Conservation (phyloP, 2,329 filamentous ascomycete genomes). For the Truncatella angustata region DNA sequence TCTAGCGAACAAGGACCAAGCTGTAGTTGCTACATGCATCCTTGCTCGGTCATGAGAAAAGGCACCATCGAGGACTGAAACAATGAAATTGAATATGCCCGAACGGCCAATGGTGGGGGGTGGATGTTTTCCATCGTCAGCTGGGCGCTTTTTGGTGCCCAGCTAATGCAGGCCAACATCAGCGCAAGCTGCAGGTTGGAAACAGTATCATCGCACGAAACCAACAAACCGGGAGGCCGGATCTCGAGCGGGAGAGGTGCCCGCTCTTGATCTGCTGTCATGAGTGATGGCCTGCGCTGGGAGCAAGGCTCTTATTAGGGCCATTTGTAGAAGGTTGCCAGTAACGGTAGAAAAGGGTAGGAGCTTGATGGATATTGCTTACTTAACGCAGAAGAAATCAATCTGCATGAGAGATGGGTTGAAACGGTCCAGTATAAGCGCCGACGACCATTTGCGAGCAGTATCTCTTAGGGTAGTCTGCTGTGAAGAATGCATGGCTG, state of each 20-base stretch:
- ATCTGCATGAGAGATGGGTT: no score
- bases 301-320: no score
- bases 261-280: neutral
- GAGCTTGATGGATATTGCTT: no score
- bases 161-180: constrained; percentile 11
- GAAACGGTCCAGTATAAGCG: no score
- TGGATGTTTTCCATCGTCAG: neutral
- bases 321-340: neutral
- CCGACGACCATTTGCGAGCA: no score
- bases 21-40: no score
- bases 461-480: no score
- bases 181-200: constrained; percentile 5
- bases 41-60: neutral
- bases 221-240: neutral
- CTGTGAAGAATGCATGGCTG: no score
- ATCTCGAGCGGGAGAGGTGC: neutral
- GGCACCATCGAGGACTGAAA: neutral
- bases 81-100: neutral
- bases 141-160: constrained; percentile 1
- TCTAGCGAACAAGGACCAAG: no score
- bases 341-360: no score
- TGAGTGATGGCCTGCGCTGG: no score
- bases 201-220: neutral
- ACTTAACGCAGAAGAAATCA: no score
- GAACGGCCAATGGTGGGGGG: neutral